These are phyloP conservation scores for Podospora sp. DNA, from an alignment of 495 filamentous ascomycete genomes.

Conservation along the genomic window DNA sequence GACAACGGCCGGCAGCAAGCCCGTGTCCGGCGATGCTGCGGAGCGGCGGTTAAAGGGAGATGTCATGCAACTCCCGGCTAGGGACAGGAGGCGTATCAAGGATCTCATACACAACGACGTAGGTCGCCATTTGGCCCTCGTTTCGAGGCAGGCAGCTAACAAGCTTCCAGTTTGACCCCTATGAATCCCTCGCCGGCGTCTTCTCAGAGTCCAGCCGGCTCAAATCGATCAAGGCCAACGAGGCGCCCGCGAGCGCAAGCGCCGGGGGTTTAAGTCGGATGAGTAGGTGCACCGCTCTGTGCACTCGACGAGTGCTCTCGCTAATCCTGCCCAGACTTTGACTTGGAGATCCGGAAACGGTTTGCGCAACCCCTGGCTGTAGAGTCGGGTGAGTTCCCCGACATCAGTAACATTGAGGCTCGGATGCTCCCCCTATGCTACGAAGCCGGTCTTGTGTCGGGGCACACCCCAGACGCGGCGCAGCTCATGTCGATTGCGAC, in stretches of 20 bases:
- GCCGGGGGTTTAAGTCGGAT: slow-evolving; percentile 86
- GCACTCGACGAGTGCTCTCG: background rate
- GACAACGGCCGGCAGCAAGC: slow-evolving; percentile 70
- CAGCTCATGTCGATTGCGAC: slow-evolving; percentile 88
- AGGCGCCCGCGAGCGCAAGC: slow-evolving; percentile 81
- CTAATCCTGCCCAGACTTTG: slow-evolving; percentile 63
- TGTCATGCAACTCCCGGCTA: slow-evolving; percentile 85
- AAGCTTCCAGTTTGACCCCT: slow-evolving; percentile 61
- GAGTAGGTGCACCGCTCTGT: slow-evolving; percentile 58
- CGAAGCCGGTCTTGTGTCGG: slow-evolving; percentile 80
- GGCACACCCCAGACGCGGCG: slow-evolving; percentile 70
- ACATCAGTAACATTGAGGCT: slow-evolving; percentile 71
- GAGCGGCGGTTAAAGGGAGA: slow-evolving; percentile 90
- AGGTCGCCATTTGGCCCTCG: slow-evolving; percentile 19
- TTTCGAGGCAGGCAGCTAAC: slow-evolving; percentile 20
- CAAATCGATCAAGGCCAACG: slow-evolving; percentile 69
- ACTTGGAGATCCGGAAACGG: slow-evolving; percentile 90
- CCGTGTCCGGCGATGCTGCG: slow-evolving; percentile 81
- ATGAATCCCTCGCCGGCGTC: slow-evolving; percentile 63
- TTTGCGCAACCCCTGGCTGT: slow-evolving; percentile 83
- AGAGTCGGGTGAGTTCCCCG: slow-evolving; percentile 93
- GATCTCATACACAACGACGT: slow-evolving; percentile 64
- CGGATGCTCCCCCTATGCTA: slow-evolving; percentile 95
- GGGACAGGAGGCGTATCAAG: slow-evolving; percentile 87
- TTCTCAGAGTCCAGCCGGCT: slow-evolving; percentile 69